Conservation (phyloP, 805 yeast species). For the Wilhelminamyces savonicus region DNA sequence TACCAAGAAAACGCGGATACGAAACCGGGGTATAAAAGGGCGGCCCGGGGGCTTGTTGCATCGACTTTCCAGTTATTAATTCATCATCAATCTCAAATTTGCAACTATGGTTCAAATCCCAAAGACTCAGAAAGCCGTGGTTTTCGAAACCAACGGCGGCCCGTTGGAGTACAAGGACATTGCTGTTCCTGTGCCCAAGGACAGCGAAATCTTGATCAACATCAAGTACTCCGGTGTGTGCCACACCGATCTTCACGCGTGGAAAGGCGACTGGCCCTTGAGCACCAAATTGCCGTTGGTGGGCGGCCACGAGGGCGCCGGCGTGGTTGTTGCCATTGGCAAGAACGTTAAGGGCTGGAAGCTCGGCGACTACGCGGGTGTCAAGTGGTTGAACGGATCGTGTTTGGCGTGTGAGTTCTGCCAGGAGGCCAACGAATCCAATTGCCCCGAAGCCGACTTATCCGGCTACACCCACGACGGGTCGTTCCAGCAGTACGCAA, state of each 20-base stretch:
- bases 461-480: constrained; percentile 89
- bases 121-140: constrained; percentile 62
- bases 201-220: constrained; percentile 73
- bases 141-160: constrained; percentile 63
- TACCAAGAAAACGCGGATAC: too few species aligned
- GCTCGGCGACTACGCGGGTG: constrained; percentile 76
- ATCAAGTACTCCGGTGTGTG: constrained; percentile 88
- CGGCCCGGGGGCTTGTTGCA: too few species aligned
- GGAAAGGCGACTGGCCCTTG: constrained; percentile 93
- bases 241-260: constrained; percentile 91
- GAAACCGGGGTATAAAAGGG: too few species aligned
- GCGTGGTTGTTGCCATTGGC: constrained; percentile 76
- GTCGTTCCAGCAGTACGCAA: constrained; percentile 84
- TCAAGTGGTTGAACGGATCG: constrained; percentile 78
- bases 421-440: constrained; percentile 58
- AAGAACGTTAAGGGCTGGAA: constrained; percentile 61
- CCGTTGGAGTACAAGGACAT: constrained; percentile 57
- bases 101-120: too few species aligned
- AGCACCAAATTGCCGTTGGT: constrained; percentile 68
- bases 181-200: constrained; percentile 74
- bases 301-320: constrained; percentile 91
- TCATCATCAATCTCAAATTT: too few species aligned
- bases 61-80: too few species aligned
- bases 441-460: constrained; percentile 57
- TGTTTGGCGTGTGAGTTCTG: constrained; percentile 77